Evolutionary conservation across 176 grass and related monocot genomes (phyloP), one percentile per base, ranked within the genome.

Genomic region (Pontederia crassipes): DNA sequence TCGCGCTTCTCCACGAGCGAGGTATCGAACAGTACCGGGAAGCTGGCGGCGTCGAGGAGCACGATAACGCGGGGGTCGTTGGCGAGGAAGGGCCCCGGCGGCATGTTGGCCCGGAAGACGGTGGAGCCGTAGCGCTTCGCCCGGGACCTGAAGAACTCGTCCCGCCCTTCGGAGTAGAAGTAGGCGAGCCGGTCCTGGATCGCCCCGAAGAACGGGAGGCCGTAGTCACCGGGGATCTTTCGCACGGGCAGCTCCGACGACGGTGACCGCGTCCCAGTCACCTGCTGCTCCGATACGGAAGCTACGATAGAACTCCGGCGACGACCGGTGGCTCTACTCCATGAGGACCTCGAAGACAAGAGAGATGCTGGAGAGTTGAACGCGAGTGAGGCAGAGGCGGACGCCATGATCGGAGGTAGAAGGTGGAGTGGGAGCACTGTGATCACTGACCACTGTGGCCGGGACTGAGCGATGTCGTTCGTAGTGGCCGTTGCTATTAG

Each of bases 91-190:
- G 64, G 64, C 11, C 64, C 64, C 48, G 64, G 64, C 24, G 64
- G 64, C 64, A 66, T 66, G 64, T 66, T 66, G 48, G 24, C 47
- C 17, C 64, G 64, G 64, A 53, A 66, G 18, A 66, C 64, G 20
- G 64, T 66, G 6, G 64, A 66, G 48, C 26, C 11, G 64, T 66
- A 28, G 12, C 12, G 45, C 18, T 18, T 47, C 17, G 52, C 52
- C 12, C 64, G 48, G 49, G 64, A 66, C 49, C 29, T 66, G 64
- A 66, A 66, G 49, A 66, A 66, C 24, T 53, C 24, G 20, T 66
- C 64, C 5, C 49, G 49, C 7, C 64, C 64, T 13, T 66, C 9
- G 12, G 4, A 52, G 49, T 66, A 66, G 64, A 66, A 66, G 64
- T 66, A 66, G 48, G 48, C 49, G 48, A 66, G 64, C 1, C 64